A percentile compares a stretch with the other conserved stretches of the same genome.
Conservation (phyloP, 805 yeast species). For the Nakazawaea populi region DNA sequence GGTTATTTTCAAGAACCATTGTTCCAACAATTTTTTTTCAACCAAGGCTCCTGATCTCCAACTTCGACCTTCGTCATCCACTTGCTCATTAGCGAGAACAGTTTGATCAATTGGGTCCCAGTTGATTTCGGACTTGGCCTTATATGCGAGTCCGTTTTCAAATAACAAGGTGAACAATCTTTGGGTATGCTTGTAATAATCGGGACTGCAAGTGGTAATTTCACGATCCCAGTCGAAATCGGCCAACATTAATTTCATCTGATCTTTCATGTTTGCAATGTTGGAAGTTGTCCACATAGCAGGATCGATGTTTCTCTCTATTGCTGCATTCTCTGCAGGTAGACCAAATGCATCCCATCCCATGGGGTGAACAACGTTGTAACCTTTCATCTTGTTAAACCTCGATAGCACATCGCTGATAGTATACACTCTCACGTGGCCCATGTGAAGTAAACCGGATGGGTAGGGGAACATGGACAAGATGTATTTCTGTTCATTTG, state of each 20-base stretch:
- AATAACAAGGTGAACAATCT: conserved; percentile 68
- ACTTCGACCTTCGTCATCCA: conserved; percentile 81
- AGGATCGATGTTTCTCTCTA: conserved; percentile 76
- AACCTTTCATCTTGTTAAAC: conserved; percentile 70
- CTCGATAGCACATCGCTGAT: conserved; percentile 82
- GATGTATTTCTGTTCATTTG: conserved; percentile 43
- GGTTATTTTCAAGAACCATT: conserved; percentile 93
- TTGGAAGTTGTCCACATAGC: conserved; percentile 77
- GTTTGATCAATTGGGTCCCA: conserved; percentile 98
- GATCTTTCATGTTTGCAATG: conserved; percentile 80
- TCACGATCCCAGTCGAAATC: conserved; percentile 95
- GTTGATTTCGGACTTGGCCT: conserved; percentile 82
- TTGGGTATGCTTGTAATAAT: conserved; percentile 91
- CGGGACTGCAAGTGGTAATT: conserved; percentile 78
- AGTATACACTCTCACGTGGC: conserved; percentile 89
- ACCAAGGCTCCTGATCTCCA: conserved; percentile 98
- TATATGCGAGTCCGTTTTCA: conserved; percentile 78
- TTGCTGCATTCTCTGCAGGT: conserved; percentile 98
- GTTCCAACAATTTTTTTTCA: conserved; percentile 73
- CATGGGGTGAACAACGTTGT: conserved; percentile 87
- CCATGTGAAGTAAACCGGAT: conserved; percentile 88
- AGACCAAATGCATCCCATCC: conserved; percentile 99
- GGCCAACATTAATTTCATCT: conserved; percentile 70
- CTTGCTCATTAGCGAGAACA: conserved; percentile 95
- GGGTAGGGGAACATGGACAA: conserved; percentile 96